These are phyloP conservation scores for Phytophthora hibernalis DNA, from an alignment of 352 stramenopile genomes.

Conservation along the genomic window DNA sequence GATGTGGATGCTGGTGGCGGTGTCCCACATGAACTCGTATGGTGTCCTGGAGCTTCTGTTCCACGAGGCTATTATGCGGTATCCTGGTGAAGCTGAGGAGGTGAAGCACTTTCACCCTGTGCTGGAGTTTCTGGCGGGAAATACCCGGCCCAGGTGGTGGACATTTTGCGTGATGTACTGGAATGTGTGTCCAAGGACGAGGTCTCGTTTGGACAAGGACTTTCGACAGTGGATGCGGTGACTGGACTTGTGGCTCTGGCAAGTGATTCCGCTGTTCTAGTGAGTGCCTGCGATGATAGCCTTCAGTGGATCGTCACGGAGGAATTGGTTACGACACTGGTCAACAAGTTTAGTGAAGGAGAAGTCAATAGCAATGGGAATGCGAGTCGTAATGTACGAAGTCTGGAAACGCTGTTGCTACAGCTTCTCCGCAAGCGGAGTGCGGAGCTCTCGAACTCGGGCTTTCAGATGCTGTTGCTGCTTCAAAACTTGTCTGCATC, in stretches of 20 bases:
- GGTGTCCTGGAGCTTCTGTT: constrained; percentile 59
- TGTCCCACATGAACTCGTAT: constrained; percentile 57
- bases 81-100: constrained; percentile 9
- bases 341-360: constrained; percentile 28
- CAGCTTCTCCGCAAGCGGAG: constrained; percentile 43
- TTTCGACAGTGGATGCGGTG: constrained; percentile 20
- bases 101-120: constrained; percentile 31
- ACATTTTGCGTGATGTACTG: constrained; percentile 55
- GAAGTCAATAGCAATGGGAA: constrained; percentile 19
- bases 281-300: constrained; percentile 58
- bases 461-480: constrained; percentile 57
- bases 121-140: constrained; percentile 53
- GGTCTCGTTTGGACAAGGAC: not conserved
- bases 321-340: constrained; percentile 47
- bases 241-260: constrained; percentile 44
- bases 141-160: constrained; percentile 52
- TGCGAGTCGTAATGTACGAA: not conserved
- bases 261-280: constrained; percentile 40
- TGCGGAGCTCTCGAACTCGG: constrained; percentile 45
- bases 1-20: constrained; percentile 58
- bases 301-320: constrained; percentile 72
- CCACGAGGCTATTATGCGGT: constrained; percentile 33
- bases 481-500: constrained; percentile 43
- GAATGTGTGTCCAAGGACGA: constrained; percentile 25
- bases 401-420: constrained; percentile 31